Evolutionary conservation across 2,329 filamentous ascomycete genomes (phyloP).

Genomic region (Fusarium pseudonygamai): DNA sequence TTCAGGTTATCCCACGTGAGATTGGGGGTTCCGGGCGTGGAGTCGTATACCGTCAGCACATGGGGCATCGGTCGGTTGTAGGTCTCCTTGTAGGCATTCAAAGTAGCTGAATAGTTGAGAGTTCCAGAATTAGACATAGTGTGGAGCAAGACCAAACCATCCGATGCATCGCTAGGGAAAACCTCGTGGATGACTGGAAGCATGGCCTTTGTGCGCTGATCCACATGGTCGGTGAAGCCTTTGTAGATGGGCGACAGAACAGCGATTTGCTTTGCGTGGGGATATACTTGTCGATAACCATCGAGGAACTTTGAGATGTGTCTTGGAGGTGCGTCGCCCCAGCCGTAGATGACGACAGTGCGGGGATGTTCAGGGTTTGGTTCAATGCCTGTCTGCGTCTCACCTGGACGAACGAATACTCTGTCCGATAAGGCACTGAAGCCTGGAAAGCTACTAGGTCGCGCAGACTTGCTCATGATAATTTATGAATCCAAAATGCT

Average conservation of each 20-base stretch:
- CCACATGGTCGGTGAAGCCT: not conserved
- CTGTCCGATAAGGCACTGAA: not conserved
- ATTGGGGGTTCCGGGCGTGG: not conserved
- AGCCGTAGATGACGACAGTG: slow-evolving; percentile 1
- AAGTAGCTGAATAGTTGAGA: not conserved
- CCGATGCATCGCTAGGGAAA: fast-evolving
- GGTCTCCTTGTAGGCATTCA: slow-evolving; percentile 4
- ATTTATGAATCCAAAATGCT: no score
- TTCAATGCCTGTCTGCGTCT: not conserved
- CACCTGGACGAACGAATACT: not conserved
- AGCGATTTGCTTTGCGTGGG: not conserved
- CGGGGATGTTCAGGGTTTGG: not conserved
- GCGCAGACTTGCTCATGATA: not conserved
- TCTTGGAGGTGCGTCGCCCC: slow-evolving; percentile 8
- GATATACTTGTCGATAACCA: not conserved
- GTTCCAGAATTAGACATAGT: not conserved
- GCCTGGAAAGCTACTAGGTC: fast-evolving
- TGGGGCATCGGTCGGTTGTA: not conserved
- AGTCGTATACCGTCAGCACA: not conserved
- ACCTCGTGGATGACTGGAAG: not conserved
- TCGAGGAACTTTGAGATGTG: slow-evolving; percentile 1
- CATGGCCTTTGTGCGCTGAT: not conserved
- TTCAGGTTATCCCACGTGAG: not conserved
- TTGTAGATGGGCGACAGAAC: not conserved
- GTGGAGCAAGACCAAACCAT: not conserved